Evolutionary conservation across 192 early-diverging fungal species (phyloP).

Genomic region (Oehlia diaphana): DNA sequence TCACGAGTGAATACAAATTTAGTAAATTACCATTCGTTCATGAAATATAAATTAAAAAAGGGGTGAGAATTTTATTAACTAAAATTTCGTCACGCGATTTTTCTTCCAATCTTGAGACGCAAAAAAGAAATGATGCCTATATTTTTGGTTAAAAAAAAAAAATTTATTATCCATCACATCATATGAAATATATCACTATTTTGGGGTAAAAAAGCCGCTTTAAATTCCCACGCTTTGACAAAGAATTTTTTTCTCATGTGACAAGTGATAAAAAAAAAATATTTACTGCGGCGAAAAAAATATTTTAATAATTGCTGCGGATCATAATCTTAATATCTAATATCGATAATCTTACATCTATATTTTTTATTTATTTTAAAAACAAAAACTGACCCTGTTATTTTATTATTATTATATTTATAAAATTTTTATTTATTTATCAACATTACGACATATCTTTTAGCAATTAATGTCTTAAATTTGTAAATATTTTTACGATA

Average conservation of each 20-base stretch:
- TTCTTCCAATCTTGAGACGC: no score
- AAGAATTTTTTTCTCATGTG: not conserved
- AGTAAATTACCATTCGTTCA: no score
- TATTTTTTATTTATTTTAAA: no score
- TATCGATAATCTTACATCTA: no score
- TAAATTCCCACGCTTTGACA: not conserved
- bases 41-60: not conserved
- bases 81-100: not conserved
- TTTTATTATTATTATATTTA: no score
- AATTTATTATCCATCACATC: not conserved
- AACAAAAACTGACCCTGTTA: no score
- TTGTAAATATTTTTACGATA: no score
- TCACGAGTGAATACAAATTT: not conserved
- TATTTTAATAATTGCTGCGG: no score
- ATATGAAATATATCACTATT: not conserved
- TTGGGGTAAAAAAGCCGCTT: not conserved
- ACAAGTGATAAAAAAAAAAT: not conserved
- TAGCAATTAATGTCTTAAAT: no score
- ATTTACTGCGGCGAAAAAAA: not conserved
- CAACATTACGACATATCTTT: no score
- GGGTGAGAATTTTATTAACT: not conserved
- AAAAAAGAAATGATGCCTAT: not conserved
- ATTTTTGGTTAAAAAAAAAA: not conserved
- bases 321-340: no score
- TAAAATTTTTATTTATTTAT: no score